Evolutionary conservation across 208 protist genomes (phyloP), one percentile per base, ranked within the genome.

Genomic region (Leishmania guyanensis): DNA sequence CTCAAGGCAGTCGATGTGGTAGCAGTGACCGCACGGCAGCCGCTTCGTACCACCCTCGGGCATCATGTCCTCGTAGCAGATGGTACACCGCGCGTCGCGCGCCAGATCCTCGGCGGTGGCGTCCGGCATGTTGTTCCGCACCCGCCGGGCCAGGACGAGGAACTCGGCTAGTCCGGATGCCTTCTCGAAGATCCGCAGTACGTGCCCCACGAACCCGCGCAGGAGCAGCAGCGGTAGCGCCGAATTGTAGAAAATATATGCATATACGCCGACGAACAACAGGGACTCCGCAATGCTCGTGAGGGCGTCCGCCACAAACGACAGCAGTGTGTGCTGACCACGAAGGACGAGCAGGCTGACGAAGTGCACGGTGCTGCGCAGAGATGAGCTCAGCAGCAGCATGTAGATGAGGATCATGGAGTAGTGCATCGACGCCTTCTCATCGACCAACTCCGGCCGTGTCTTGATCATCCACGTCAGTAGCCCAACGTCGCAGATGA

Each of bases 61-160:
- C 64, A 65, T 68, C 91, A 98, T 95, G 58, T 96, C 91, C 58
- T 98, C 93, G 78, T 96, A 94, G 89, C 94, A 98, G 62, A 98
- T 95, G 26, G 87, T 90, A 78, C 94, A 98, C 33, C 86, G 82
- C n/a, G 78, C 69, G 39, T 96, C 91, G 9, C 82, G 78, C 36
- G 85, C 83, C 17, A 98, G 83, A 65, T 93, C 92, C 48, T 90
- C 86, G 20, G 84, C 87, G 6, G 87, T 90, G 36, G 92, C 92
- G 50, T 87, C 62, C 2, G 79, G 79, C 84, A 87, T 87, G 79
- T 73, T 53, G 68, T 68, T 81, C 20, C 79, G 78, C 73, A 93
- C 75, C 48, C 86, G 65, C 46, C 78, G 80, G 20, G 85, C 77
- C 26, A 96, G 86, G 48, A 81, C 48, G 22, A 84, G 53, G 76